Evolutionary conservation across 805 yeast species (phyloP), one percentile per base, ranked within the genome.

Genomic region (Kurtzmaniella fragi): DNA sequence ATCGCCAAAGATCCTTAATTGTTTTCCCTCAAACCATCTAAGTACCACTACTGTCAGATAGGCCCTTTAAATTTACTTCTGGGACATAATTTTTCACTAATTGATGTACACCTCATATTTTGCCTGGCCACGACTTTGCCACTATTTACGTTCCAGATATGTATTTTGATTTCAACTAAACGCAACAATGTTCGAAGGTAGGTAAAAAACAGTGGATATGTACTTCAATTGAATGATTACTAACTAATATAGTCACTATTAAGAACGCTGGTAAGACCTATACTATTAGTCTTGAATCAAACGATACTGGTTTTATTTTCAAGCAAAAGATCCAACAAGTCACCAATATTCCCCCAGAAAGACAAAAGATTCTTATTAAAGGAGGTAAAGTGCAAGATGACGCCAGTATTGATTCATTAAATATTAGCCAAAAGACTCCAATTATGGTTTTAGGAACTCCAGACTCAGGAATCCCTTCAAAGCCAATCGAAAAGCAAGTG

Each of bases 401-500:
- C 43, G 66, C 64, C n/a, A 65, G 70, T 29, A 61, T 86, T 38
- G 54, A 66, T 9, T 49, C 63, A 3, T 68, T 84, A 37, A 74
- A 70, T 17, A 20, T 33, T 13, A 84, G 83, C 52, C 70, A 77
- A 16, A 77, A 77, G 27, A 85, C 83, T 48, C 68, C 77, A 11
- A 69, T 91, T 16, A 85, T 93, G 95, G 86, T 93, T 41, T 70
- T 93, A 41, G 99, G 99, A 17, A 83, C 97, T 1, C 91, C 96
- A 2, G 93, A 84, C 40, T 69, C 73, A 41, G 77, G 74, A 41
- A 62, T 79, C 38, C 77, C 75, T 28, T 39, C 52, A 3, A 72
- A 75, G 28, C 85, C 85, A 11, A 69, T 69, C 11, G 72, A 67
- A 10, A 70, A 73, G 42, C 71, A 68, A 35, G 78, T 77, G 23